Evolutionary conservation across 805 yeast genomes (phyloP), one percentile per base, ranked within the genome.

Genomic region (Wickerhamomyces hampshirensis): DNA sequence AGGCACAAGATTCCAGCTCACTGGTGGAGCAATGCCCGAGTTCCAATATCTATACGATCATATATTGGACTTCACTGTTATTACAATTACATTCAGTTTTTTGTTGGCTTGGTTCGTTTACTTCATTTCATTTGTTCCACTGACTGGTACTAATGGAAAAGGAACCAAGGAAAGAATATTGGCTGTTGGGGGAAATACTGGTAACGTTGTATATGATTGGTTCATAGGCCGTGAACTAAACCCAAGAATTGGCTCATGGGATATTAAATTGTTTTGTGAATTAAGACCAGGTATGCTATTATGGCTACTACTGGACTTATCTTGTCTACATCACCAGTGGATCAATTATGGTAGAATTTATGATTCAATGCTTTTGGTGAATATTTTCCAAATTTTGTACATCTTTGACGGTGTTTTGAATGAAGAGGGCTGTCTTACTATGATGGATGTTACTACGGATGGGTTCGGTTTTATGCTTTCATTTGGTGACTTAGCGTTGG

Each of bases 401-500:
- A 80, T 89, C 13, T 66, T 89, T 53, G 98, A 93, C 56, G 96
- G 97, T 33, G 94, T 91, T 1, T 65, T 86, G 47, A 87, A 88
- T 58, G 98, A 93, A 59, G 85, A 78, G 53, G 97, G 97, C 5
- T 74, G 80, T 10, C 66, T 93, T 40, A 78, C 93, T 6, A 93
- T 93, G 97, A 91, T 93, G 73, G 98, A 93, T 59, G 78, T 89
- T 33, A 84, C 94, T 6, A 85, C 96, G 9, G 98, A 93, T 63
- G 98, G 98, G 0, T 87, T 93, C 58, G 98, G 98, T 1, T 89
- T 81, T 63, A 93, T 93, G 98, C 68, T 93, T 35, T 78, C 88
- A 4, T 89, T 91, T 65, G 98, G 98, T 19, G 98, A 93, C 57
- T 69, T 93, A 51, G 79, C 93, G 3, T 73, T 93, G 67, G 87